Conservation (phyloP, 2,329 filamentous ascomycete genomes). For the Capronia americana region DNA sequence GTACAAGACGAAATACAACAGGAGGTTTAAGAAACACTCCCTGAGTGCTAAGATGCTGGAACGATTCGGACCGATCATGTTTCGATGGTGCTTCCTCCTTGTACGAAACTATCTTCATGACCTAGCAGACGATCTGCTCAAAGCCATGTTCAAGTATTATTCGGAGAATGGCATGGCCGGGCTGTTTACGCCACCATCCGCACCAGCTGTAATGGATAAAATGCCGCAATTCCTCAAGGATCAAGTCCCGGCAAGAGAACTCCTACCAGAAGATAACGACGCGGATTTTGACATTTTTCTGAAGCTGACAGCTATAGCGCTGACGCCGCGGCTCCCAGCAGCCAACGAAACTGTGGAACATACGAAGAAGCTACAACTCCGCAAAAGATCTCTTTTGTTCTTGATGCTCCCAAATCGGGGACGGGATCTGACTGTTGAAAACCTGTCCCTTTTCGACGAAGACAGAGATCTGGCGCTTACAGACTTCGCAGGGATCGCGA, state of each 20-base stretch:
- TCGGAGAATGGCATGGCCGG: conserved; percentile 36
- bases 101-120: conserved; percentile 16
- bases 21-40: background rate
- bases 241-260: conserved; percentile 8
- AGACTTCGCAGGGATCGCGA: conserved; percentile 30
- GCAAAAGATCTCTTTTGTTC: conserved; percentile 34
- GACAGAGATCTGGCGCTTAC: conserved; percentile 19
- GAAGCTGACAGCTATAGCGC: conserved; percentile 31
- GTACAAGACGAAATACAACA: conserved; percentile 8
- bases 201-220: background rate
- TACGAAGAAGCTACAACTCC: conserved; percentile 20
- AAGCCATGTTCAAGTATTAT: conserved; percentile 35
- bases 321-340: conserved; percentile 11
- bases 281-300: conserved; percentile 37
- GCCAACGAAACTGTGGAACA: conserved; percentile 8
- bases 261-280: conserved; percentile 25
- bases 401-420: conserved; percentile 35
- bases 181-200: conserved; percentile 22
- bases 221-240: conserved; percentile 28
- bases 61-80: conserved; percentile 25
- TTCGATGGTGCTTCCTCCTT: conserved; percentile 32
- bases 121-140: conserved; percentile 28
- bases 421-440: conserved; percentile 23
- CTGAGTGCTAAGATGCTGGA: conserved; percentile 7
- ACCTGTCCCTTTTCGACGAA: conserved; percentile 25